These are phyloP conservation scores for Penicillium italicum DNA, from an alignment of 2,329 filamentous ascomycete genomes.

Conservation along the genomic window DNA sequence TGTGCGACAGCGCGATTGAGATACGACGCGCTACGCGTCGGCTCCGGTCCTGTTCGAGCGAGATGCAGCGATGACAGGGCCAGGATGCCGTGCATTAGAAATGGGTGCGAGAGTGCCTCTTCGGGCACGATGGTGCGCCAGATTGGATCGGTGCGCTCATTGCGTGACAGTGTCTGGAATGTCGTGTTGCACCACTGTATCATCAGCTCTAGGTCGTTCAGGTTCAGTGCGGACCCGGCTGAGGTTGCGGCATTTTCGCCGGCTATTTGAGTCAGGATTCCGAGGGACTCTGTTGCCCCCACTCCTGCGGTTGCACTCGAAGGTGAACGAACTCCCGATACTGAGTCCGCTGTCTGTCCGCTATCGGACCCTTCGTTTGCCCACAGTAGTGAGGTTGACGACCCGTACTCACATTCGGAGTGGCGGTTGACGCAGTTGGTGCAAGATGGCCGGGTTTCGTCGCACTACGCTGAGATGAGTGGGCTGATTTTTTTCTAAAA, in stretches of 20 bases:
- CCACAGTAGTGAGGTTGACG: conserved; percentile 31
- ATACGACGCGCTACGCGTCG: conserved; percentile 25
- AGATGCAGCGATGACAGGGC: conserved; percentile 36
- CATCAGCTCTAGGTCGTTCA: conserved; percentile 46
- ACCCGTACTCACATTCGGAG: conserved; percentile 34
- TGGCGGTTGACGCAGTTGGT: conserved; percentile 34
- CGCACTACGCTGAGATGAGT: conserved; percentile 26
- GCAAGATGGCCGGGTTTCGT: conserved; percentile 32
- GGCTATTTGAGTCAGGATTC: conserved; percentile 23
- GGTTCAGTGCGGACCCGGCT: conserved; percentile 34
- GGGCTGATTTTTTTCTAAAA: too few species aligned
- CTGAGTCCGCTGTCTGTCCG: conserved; percentile 3
- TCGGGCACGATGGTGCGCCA: conserved; percentile 34
- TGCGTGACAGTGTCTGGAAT: conserved; percentile 29
- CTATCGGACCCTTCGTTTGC: conserved; percentile 29
- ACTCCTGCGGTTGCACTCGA: neutral
- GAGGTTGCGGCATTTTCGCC: conserved; percentile 7
- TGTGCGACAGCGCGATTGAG: conserved; percentile 36
- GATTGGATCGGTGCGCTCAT: conserved; percentile 30
- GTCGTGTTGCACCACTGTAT: conserved; percentile 40
- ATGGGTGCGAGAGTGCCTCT: conserved; percentile 34
- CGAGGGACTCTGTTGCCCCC: conserved; percentile 21
- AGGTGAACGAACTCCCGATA: neutral
- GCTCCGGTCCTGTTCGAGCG: conserved; percentile 29
- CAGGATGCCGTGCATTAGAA: conserved; percentile 38